Conservation (phyloP, 345 rosid species). For the Geranium rotundifolium region DNA sequence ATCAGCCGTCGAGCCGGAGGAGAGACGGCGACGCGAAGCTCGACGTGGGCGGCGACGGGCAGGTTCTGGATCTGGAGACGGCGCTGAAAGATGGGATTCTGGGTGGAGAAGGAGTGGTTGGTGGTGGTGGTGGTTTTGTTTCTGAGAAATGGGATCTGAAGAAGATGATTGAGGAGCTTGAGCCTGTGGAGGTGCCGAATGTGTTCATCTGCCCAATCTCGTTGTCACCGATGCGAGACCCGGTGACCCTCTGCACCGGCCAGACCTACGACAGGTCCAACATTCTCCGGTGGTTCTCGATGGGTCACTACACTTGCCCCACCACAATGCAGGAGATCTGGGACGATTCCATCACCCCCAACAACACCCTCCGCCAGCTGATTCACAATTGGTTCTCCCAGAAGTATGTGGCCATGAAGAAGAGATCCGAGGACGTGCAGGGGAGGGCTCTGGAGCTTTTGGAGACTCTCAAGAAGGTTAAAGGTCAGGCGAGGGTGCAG, state of each 20-base stretch:
- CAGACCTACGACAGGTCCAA: conserved; percentile 62
- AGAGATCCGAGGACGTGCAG: conserved; percentile 59
- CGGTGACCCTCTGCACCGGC: conserved; percentile 66
- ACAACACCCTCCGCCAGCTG: conserved; percentile 51
- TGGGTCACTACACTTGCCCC: conserved; percentile 63
- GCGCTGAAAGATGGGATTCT: conserved; percentile 67
- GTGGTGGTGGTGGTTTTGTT: conserved; percentile 18
- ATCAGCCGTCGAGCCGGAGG: too few relatives aligned
- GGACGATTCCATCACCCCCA: conserved; percentile 62
- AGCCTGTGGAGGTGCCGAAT: conserved; percentile 36
- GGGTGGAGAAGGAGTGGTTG: conserved; percentile 28
- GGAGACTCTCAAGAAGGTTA: conserved; percentile 44
- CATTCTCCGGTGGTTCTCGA: conserved; percentile 49
- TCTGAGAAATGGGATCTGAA: conserved; percentile 52
- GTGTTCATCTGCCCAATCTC: conserved; percentile 73
- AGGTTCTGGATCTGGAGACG: conserved; percentile 61
- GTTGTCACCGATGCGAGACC: conserved; percentile 61
- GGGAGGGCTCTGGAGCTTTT: conserved; percentile 49
- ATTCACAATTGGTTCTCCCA: conserved; percentile 62
- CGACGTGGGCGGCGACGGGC: conserved; percentile 40
- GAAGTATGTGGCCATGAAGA: conserved; percentile 46
- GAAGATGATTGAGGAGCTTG: conserved; percentile 54
- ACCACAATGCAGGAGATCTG: conserved; percentile 75
- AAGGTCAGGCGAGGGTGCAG: conserved; percentile 61
- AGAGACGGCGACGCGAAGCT: conserved; percentile 12